Conservation (phyloP, 1,284 basidiomycete species). For the Takashimella tepidaria region DNA sequence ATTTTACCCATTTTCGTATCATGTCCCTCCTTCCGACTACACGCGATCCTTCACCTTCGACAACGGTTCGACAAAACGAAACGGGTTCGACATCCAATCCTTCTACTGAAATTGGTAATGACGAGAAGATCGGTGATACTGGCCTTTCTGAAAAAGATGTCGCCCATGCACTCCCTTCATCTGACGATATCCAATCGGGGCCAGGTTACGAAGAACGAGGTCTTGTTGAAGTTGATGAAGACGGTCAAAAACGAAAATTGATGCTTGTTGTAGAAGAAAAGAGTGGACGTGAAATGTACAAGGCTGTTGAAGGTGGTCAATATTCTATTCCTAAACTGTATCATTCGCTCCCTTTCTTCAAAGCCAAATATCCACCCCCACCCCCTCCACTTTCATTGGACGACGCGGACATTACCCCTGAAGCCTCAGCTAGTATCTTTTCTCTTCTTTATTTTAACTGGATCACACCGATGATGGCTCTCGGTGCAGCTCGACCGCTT, state of each 20-base stretch:
- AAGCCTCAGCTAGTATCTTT: slow-evolving; percentile 54
- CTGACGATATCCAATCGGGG: background rate
- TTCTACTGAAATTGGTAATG: background rate
- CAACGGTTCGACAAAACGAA: background rate
- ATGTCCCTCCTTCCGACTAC: background rate
- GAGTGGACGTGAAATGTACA: slow-evolving; percentile 33
- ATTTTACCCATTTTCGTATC: background rate
- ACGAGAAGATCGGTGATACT: background rate
- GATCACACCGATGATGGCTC: slow-evolving; percentile 65
- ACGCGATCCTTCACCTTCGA: background rate
- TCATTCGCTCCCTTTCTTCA: slow-evolving; percentile 45
- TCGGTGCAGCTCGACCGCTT: slow-evolving; percentile 61
- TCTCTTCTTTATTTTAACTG: slow-evolving; percentile 61
- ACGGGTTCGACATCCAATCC: background rate
- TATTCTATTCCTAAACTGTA: slow-evolving; percentile 43
- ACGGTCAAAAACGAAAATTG: slow-evolving; percentile 33
- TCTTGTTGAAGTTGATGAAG: slow-evolving; percentile 14
- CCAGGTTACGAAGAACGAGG: slow-evolving; percentile 5
- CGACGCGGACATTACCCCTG: slow-evolving; percentile 54
- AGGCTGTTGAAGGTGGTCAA: slow-evolving; percentile 35
- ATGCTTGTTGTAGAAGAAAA: slow-evolving; percentile 40
- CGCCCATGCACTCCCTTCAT: background rate
- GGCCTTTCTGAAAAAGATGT: background rate
- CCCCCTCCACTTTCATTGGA: slow-evolving; percentile 55
- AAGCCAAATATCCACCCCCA: slow-evolving; percentile 47